Evolutionary conservation across 108 stramenopile genomes (phyloP), one percentile per base, ranked within the genome.

Genomic region (Schizochytrium sp.): DNA sequence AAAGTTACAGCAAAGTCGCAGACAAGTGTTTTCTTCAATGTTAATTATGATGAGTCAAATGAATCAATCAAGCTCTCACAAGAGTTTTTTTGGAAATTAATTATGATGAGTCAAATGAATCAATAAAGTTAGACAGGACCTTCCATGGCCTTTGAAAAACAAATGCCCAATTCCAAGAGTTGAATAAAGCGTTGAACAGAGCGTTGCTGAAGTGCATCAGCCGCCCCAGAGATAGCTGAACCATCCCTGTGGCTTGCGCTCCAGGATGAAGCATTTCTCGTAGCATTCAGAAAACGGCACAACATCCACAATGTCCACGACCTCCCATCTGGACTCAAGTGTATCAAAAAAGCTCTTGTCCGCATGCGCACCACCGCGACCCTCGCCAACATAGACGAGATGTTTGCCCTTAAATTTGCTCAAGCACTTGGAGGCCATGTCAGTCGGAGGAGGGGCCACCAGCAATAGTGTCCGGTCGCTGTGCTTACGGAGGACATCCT

Each of bases 321-420:
- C 91, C 0, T 89, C 73, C 90, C 90, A 92, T 47, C 89, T 87
- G 28, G 89, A 46, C 19, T 92, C 92, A 15, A 92, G 44, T 72
- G 44, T 19, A 56, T 91, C 90, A 53, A 92, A 92, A 56, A 92
- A 92, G 8, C 53, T 88, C 13, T 56, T 46, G 57, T 61, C 50
- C 3, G 90, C 91, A 76, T 92, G 91, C 3, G 72, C 92, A 46
- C 92, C 92, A 46, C 92, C 92, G 46, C 92, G 69, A n/a, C 90
- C 91, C 72, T 92, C 92, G 61, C 92, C 92, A 8, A 90, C 92
- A 89, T 92, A 92, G 10, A 90, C 90, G 3, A 92, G 44, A 15
- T 46, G 8, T n/a, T 91, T 90, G 15, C 91, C 91, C n/a, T 60
- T 28, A 55, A 72, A 92, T 42, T 88, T 89, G n/a, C 28, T 53